Base-by-base conservation (phyloP, 257 asterid genomes). In the Nicotiana attenuata region DNA sequence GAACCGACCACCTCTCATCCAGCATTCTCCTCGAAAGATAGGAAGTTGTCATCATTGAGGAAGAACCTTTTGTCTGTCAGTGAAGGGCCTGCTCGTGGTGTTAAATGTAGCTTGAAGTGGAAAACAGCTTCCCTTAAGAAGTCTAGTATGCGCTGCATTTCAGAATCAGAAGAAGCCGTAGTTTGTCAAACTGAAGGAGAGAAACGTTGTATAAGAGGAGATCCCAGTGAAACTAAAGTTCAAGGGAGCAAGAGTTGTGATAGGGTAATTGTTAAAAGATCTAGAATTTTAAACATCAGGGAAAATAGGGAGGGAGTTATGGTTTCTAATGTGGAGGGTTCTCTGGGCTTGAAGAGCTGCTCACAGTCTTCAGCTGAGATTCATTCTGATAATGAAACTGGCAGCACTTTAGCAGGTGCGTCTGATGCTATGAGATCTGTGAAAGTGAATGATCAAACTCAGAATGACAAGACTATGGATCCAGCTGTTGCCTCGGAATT, bases 1-100 rank as follows among this genome's bases (percentile, higher is more conserved):
- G 87, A 78, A 82, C 19, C 13, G 69, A 78, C 90, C 63, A 28
- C 60, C 41, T 55, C 63, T 81, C 79, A 83, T 24, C 90, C 59
- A 83, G 87, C 84, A 50, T 66, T 84, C 75, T 61, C 86, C 59
- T 81, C 93, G 47, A 85, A 84, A 77, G 77, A 85, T 31, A 90
- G 83, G 86, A 93, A 79, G 81, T 87, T 88, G 77, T 83, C 93
- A 19, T 89, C 97, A 76, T 85, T 85, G 89, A 84, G 87, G 85
- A 92, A 91, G 68, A 87, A 86, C 31, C 84, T 85, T 68, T 83
- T 83, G 59, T 88, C 90, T 4, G 81, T 82, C 50, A 82, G 83
- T 80, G 84, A 57, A 84, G 80, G 88, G 73, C 86, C 92, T 83
- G 85, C 63, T 81, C 79, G 83, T 10, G 87, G 83, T 80, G 80